Percentiles rank a stretch among this genome's conserved stretches.
phyloP scores from a whole-genome alignment of 345 rosid species.

The Linum trigynum region DNA sequence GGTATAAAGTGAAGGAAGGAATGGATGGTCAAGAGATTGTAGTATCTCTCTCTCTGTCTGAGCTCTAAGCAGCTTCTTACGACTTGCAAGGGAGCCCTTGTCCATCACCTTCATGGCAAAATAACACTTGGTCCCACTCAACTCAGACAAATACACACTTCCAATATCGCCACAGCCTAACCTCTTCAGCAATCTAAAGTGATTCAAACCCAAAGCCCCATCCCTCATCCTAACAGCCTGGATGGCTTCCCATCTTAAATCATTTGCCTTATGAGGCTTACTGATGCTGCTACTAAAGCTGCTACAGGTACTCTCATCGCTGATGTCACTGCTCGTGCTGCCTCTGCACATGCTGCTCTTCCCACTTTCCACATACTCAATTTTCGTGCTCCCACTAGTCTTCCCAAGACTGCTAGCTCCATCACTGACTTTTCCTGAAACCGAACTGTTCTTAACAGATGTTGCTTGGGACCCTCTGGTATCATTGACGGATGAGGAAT shows the following conservation, averaged over 20 bases:
- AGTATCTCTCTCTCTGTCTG: constrained; percentile 91
- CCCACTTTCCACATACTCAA: constrained; percentile 72
- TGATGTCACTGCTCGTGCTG: constrained; percentile 80
- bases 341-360: constrained; percentile 87
- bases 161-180: constrained; percentile 93
- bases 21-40: constrained; percentile 81
- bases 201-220: constrained; percentile 66
- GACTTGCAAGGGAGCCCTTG: constrained; percentile 75
- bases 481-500: constrained; percentile 41
- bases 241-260: constrained; percentile 90
- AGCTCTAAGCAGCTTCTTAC: constrained; percentile 85
- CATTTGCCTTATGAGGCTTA: constrained; percentile 87
- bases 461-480: constrained; percentile 53
- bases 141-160: constrained; percentile 83
- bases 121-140: constrained; percentile 74
- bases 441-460: constrained; percentile 68
- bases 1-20: constrained; percentile 79
- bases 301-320: constrained; percentile 88
- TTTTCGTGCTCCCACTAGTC: constrained; percentile 70
- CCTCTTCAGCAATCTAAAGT: constrained; percentile 76
- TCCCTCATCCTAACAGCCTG: constrained; percentile 63
- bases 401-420: constrained; percentile 61
- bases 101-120: constrained; percentile 98
- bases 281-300: constrained; percentile 76
- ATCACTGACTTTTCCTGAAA: constrained; percentile 68